Evolutionary conservation across 331 rosid genomes (phyloP).

Genomic region (Acacia pycnantha): DNA sequence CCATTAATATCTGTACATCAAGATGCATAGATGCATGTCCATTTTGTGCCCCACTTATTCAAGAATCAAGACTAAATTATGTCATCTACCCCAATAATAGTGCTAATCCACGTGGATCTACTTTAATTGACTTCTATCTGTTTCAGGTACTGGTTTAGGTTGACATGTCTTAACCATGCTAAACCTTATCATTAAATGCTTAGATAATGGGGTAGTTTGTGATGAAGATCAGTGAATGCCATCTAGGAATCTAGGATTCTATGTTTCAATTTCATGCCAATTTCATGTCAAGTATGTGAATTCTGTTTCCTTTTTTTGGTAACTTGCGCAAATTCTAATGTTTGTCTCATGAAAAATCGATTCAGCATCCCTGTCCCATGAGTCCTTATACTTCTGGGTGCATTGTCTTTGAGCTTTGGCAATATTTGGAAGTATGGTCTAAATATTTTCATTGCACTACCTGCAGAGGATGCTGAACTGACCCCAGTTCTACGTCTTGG

Average conservation of each 20-base stretch:
- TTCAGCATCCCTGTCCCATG: not conserved
- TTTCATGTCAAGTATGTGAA: not conserved
- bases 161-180: not conserved
- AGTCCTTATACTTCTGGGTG: not conserved
- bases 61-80: not conserved
- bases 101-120: not conserved
- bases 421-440: not conserved
- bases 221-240: not conserved
- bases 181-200: not conserved
- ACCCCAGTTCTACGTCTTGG: conserved; percentile 96
- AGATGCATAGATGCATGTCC: not conserved
- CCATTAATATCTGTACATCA: not conserved
- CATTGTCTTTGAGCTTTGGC: not conserved
- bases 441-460: conserved; percentile 28
- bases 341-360: not conserved
- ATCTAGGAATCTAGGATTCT: no score
- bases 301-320: not conserved
- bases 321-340: not conserved
- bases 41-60: not conserved
- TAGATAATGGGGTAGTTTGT: not conserved
- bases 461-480: conserved; percentile 91
- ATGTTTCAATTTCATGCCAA: no score
- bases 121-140: not conserved
- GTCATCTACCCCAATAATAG: not conserved
- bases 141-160: not conserved